These are phyloP conservation scores for Durio zibethinus DNA, from an alignment of 345 rosid genomes.

Conservation along the genomic window DNA sequence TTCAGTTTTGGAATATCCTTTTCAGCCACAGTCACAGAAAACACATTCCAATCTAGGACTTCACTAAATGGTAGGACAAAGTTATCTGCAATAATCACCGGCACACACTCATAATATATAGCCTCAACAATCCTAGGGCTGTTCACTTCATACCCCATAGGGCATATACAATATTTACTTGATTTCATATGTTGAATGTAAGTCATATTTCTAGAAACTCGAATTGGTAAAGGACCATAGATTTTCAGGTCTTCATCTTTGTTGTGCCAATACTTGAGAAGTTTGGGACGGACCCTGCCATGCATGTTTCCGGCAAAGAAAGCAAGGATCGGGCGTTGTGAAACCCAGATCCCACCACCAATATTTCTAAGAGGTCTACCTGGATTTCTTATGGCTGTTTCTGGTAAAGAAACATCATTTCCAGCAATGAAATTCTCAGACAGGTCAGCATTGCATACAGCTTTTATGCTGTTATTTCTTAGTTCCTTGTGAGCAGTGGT, in stretches of 20 bases:
- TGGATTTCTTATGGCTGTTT: constrained; percentile 73
- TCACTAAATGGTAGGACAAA: constrained; percentile 79
- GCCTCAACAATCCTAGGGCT: constrained; percentile 91
- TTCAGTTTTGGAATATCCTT: constrained; percentile 79
- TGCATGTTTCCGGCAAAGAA: constrained; percentile 91
- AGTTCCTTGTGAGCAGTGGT: constrained; percentile 61
- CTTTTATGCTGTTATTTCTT: constrained; percentile 61
- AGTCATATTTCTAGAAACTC: constrained; percentile 56
- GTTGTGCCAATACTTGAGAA: constrained; percentile 69
- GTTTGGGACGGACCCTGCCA: constrained; percentile 76
- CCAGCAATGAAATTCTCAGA: constrained; percentile 65
- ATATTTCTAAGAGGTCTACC: constrained; percentile 55
- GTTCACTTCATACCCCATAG: constrained; percentile 91
- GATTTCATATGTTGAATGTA: constrained; percentile 89
- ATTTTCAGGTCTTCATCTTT: constrained; percentile 81
- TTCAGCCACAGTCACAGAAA: constrained; percentile 70
- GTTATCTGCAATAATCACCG: constrained; percentile 83
- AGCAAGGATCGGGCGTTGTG: constrained; percentile 82
- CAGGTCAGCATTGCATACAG: constrained; percentile 77
- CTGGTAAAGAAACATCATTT: constrained; percentile 80
- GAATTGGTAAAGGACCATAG: constrained; percentile 57
- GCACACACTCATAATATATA: constrained; percentile 86
- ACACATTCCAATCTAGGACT: constrained; percentile 74
- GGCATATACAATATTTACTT: constrained; percentile 79
- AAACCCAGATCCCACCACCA: constrained; percentile 71